Conservation (phyloP, 257 asterid species). For the Primulina tabacum region DNA sequence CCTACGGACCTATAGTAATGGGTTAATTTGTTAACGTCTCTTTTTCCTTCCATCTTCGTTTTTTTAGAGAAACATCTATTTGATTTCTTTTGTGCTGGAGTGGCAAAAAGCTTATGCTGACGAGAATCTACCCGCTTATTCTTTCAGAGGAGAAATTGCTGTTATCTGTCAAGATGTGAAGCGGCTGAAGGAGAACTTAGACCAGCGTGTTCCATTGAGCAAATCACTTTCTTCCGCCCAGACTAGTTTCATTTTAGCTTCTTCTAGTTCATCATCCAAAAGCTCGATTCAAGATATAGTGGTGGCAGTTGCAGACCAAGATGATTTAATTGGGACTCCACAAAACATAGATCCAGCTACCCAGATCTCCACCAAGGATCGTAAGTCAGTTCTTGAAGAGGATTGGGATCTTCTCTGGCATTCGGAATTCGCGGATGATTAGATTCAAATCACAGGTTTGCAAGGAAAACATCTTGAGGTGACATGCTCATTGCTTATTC, state of each 20-base stretch:
- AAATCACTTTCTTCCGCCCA: slow-evolving; percentile 52
- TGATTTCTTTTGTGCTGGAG: not conserved
- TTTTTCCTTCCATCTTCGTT: too few species aligned
- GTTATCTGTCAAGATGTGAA: slow-evolving; percentile 80
- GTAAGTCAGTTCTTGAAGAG: slow-evolving; percentile 40
- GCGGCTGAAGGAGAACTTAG: slow-evolving; percentile 54
- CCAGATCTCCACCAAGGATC: slow-evolving; percentile 22
- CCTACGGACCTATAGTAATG: not conserved
- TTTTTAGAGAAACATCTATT: not conserved
- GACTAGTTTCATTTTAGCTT: slow-evolving; percentile 58
- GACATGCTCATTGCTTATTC: not conserved
- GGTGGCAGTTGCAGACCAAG: slow-evolving; percentile 16
- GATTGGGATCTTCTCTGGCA: slow-evolving; percentile 62
- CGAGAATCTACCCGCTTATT: not conserved
- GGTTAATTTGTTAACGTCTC: not conserved
- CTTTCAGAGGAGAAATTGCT: slow-evolving; percentile 78
- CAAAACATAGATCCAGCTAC: slow-evolving; percentile 14
- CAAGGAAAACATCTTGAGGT: not conserved
- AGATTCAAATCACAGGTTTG: not conserved
- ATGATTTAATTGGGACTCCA: slow-evolving; percentile 19
- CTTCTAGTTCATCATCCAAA: slow-evolving; percentile 50
- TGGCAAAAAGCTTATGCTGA: slow-evolving; percentile 5
- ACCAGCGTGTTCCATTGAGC: slow-evolving; percentile 53
- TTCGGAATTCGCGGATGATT: slow-evolving; percentile 21
- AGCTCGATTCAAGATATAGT: slow-evolving; percentile 38